Base-by-base conservation (phyloP, 176 grass and related monocot species). In the Hordeum vulgare region DNA sequence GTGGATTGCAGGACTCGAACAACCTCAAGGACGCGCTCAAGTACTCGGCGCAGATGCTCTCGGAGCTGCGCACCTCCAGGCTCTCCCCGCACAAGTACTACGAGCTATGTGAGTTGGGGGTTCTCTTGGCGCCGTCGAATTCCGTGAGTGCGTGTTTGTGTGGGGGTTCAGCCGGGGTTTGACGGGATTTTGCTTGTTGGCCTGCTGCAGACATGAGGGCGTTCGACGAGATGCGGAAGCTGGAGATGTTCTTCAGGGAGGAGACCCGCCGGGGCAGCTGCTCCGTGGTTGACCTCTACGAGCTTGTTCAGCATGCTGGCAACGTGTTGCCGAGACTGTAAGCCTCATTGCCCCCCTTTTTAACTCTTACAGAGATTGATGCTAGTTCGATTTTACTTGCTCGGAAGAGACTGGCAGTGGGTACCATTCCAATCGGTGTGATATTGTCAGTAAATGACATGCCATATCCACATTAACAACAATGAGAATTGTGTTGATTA, bases 181-280 rank as follows among this genome's bases (percentile, higher is more conserved):
- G 24, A 81, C 57, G 44, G 20, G 45, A 12, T 74, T 77, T 77
- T n/a, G 76, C 84, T 88, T 61, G 42, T 33, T 63, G 31, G 34
- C 6, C 24, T 3, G 49, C 18, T 66, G 37, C 79, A 98, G 96
- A 95, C 71, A 98, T 98, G 96, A 90, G 96, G 90, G 90, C 96
- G 66, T 98, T 95, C 45, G 96, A 98, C 78, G 96, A 98, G 83
- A 62, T 98, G 85, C 80, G 93, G 87, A 98, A 93, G 83, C 85
- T 98, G 82, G 96, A 98, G 89, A 98, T 95, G 96, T 98, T 98
- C 96, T 98, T 98, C 87, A 86, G 89, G 81, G 93, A 98, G 87
- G 93, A 98, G 87, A 94, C 91, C 27, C 81, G 74, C 18, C 83
- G 93, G 9, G 96, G 96, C 6, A 92, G 77, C 80, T 95, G 91